phyloP scores from a whole-genome alignment of 225 moss, liverwort and hornwort species.

The Pseudisothecium myosuroides region DNA sequence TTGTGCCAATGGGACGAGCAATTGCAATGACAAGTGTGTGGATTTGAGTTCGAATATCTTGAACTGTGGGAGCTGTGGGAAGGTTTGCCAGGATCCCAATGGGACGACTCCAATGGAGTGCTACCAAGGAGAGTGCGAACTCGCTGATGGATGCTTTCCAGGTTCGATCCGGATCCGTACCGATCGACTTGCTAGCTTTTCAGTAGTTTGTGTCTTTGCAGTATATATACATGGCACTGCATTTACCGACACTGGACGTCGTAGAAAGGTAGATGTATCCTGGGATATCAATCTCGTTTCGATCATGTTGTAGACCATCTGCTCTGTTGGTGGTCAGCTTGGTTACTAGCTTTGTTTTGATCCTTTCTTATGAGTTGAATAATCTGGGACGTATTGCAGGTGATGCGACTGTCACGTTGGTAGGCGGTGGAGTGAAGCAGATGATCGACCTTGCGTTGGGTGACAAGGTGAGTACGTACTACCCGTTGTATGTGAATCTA shows the following conservation, averaged over 20 bases:
- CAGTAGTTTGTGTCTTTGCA: background rate
- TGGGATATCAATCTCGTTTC: background rate
- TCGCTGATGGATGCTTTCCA: background rate
- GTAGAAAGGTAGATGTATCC: background rate
- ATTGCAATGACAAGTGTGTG: background rate
- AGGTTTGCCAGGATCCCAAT: background rate
- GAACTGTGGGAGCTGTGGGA: background rate
- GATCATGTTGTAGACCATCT: background rate
- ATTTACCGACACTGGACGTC: background rate
- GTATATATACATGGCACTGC: background rate
- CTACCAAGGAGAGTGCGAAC: background rate
- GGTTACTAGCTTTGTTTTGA: background rate
- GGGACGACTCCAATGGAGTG: background rate
- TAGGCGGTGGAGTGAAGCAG: background rate
- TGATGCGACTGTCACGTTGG: background rate
- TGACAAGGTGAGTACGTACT: background rate
- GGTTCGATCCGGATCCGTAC: background rate
- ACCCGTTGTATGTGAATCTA: background rate
- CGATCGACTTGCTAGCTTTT: background rate
- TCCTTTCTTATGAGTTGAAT: background rate
- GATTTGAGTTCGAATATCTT: background rate
- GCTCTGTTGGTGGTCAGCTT: background rate
- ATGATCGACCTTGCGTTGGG: background rate
- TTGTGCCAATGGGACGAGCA: background rate
- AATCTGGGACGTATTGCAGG: background rate